A percentile compares a stretch with the other conserved stretches of the same genome.
Conservation (phyloP, 1,139 yeast species). For the Debaryomyces sp. region DNA sequence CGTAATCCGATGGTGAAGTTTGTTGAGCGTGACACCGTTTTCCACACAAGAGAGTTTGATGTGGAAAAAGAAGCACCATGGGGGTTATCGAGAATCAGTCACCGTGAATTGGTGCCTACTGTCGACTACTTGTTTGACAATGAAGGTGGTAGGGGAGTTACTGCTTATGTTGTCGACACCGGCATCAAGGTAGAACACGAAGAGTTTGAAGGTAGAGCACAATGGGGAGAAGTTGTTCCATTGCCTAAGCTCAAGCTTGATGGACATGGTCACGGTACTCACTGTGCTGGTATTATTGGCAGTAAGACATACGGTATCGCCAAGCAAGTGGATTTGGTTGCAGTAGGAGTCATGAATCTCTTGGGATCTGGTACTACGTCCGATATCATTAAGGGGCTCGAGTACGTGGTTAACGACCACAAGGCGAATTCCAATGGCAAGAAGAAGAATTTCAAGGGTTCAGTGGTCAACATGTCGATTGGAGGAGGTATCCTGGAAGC, state of each 20-base stretch:
- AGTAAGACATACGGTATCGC: conserved; percentile 47
- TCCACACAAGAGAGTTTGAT: conserved; percentile 36
- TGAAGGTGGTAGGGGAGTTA: conserved; percentile 47
- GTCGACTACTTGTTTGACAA: conserved; percentile 45
- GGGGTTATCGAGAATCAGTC: conserved; percentile 44
- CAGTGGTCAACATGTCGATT: conserved; percentile 47
- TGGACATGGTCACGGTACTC: conserved; percentile 60
- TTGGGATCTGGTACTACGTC: conserved; percentile 45
- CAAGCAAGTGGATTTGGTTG: conserved; percentile 44
- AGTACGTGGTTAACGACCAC: conserved; percentile 44
- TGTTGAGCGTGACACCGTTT: conserved; percentile 39
- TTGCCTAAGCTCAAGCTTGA: conserved; percentile 39
- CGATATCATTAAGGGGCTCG: conserved; percentile 48
- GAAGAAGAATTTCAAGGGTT: conserved; percentile 45
- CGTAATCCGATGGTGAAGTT: conserved; percentile 34
- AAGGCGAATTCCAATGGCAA: conserved; percentile 28
- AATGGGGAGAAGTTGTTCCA: conserved; percentile 46
- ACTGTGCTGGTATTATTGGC: conserved; percentile 51
- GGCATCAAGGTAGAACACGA: conserved; percentile 44
- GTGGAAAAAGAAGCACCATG: conserved; percentile 44
- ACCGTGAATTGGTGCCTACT: conserved; percentile 48
- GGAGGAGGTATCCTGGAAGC: conserved; percentile 48
- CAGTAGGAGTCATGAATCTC: conserved; percentile 45
- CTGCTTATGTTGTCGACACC: conserved; percentile 48
- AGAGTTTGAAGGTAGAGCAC: conserved; percentile 46